Evolutionary conservation across 768 basidiomycete genomes (phyloP), one percentile per base, ranked within the genome.

Genomic region (Auriscalpium orientale): DNA sequence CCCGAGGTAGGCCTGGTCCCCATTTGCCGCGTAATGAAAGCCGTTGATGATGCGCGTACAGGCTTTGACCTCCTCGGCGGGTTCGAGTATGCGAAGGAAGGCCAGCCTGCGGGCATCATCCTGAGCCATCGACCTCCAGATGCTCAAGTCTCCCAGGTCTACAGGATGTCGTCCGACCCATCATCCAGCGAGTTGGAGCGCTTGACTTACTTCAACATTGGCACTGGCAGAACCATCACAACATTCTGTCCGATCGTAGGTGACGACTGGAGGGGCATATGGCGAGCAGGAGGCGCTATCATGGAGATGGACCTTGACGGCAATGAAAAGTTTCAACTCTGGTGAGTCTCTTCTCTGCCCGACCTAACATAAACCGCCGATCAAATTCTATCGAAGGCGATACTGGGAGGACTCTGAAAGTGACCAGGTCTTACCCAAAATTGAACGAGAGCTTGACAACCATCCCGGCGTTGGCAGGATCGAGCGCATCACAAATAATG

Each of bases 401-500:
- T 73, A 75, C 60, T 76, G 75, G 75, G 74, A 76, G 49, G 71
- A 76, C 35, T 37, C 57, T 15, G 54, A 65, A 37, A 64, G 63
- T 16, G 58, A 65, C 8, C 58, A 54, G 8, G 58, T 58, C 18
- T 51, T 76, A 28, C 72, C 71, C 15, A 64, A 53, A n/a, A 68
- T 76, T 34, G 68, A 72, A 35, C 64, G 67, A 13, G 74, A 76
- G 54, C 64, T 74, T 15, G 65, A 72, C 53, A 76, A 76, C 57
- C 47, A 60, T 22, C 74, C 75, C 33, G 72, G 75, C 10, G 66
- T 59, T 43, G 71, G 74, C 13, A 72, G 75, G 15, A 67, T 76
- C 46, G 74, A 76, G 61, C 67, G 73, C 35, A 53, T 76, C n/a
- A 76, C 75, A 10, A 68, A 74, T 36, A 73, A 76, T 45, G 62